Evolutionary conservation across 345 rosid genomes (phyloP), one percentile per base, ranked within the genome.

Genomic region (thale cress (Arabidopsis thaliana)): DNA sequence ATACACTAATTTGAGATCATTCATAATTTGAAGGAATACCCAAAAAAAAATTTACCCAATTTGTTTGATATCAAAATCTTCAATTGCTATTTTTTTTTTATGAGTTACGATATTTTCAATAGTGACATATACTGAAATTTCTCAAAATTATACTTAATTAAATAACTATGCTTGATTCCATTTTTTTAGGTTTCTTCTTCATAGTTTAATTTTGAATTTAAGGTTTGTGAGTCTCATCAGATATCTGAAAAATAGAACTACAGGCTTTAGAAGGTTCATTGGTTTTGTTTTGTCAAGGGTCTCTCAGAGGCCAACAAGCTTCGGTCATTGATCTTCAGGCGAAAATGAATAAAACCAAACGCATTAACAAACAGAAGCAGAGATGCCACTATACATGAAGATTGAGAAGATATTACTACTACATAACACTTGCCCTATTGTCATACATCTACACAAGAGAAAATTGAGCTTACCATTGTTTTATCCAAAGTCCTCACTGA

Each of bases 371-470:
- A 61, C 22, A 61, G 23, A 41, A 59, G 9, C 30, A 59, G 45
- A 36, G 41, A 10, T 67, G 75, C 65, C 64, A 20, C 56, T 50
- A 77, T 71, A 71, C 76, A 71, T 37, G 53, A 70, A 55, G 65
- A 2, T 2, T 55, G 55, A 77, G 76, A 77, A 70, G 65, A 63
- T 44, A 50, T 34, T 51, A 75, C 56, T 63, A 72, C 61, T 28
- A 45, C 72, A 63, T 56, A 20, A 77, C 59, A 52, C 66, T 62
- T 44, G 60, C 44, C 75, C 71, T 64, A 70, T 56, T 55, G 64
- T 32, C 25, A 75, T 45, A 57, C 60, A 77, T 77, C 70, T 77
- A 77, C 80, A 77, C 16, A 77, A 55, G 71, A 40, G 71, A 40
- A 69, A 70, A 65, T 32, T 71, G 72, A 64, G 67, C 45, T 65